phyloP scores from a whole-genome alignment of 2,329 filamentous ascomycete genomes.

The Calonectria pteridis region DNA sequence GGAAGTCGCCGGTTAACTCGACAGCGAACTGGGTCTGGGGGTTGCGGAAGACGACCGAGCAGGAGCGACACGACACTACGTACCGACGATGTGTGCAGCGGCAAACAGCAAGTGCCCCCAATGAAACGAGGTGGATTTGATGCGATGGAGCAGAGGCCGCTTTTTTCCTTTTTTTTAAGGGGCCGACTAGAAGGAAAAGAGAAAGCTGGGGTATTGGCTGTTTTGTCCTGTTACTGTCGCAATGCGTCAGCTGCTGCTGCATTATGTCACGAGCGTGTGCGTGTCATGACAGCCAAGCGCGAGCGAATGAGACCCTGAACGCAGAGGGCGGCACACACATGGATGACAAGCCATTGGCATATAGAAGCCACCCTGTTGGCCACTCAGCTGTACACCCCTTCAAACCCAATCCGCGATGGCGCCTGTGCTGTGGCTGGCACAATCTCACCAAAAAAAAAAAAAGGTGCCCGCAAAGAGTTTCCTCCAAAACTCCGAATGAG shows the following conservation, averaged over 20 bases:
- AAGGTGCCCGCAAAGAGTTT: background rate
- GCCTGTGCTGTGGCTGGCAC: conserved; percentile 19
- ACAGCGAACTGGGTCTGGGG: conserved; percentile 8
- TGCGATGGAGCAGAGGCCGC: conserved; percentile 38
- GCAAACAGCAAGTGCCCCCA: conserved; percentile 39
- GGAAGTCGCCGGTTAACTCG: conserved; percentile 42
- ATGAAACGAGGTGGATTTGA: conserved; percentile 45
- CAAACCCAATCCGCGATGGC: background rate
- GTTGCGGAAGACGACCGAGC: conserved; percentile 42
- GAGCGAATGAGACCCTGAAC: conserved; percentile 6
- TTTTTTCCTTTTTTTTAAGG: conserved; percentile 31
- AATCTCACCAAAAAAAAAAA: background rate
- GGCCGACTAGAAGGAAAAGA: conserved; percentile 21
- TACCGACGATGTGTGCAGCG: conserved; percentile 31
- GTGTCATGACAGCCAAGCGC: conserved; percentile 2
- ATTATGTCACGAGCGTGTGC: conserved; percentile 14
- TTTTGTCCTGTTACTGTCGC: conserved; percentile 21
- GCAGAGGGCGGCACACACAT: background rate
- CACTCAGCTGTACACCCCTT: background rate
- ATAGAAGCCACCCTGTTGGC: conserved; percentile 11
- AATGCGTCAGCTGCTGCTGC: conserved; percentile 25
- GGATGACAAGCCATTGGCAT: conserved; percentile 8
- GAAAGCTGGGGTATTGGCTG: conserved; percentile 40
- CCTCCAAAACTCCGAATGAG: background rate
- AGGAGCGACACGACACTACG: conserved; percentile 27